Conservation (phyloP, 2,329 filamentous ascomycete genomes). For the Pyricularia sp. region DNA sequence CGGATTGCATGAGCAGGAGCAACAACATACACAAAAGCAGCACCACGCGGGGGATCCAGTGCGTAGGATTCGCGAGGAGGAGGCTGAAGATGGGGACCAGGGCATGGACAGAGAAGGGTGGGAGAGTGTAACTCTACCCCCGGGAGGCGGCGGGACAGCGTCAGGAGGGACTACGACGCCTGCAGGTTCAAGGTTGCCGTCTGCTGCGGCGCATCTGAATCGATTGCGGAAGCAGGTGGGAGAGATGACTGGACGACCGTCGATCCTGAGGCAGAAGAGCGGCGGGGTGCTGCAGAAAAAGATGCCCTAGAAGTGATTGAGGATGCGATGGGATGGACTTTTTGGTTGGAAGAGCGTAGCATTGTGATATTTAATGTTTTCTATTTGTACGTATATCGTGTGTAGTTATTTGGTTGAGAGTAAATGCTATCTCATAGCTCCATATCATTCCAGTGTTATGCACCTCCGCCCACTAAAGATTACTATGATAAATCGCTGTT, state of each 20-base stretch:
- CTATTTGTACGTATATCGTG: neutral
- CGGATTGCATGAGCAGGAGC: neutral
- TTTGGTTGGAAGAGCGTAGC: neutral
- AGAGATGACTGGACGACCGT: constrained; percentile 25
- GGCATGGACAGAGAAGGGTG: constrained; percentile 19
- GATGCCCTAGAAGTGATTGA: neutral
- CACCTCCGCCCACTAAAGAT: neutral
- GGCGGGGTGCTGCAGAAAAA: constrained; percentile 3
- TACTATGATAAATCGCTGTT: neutral
- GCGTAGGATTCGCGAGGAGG: neutral
- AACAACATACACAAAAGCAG: neutral
- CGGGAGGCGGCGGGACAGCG: constrained; percentile 5
- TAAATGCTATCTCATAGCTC: too few relatives aligned
- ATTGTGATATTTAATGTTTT: neutral
- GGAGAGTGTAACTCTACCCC: constrained; percentile 11
- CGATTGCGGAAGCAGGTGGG: constrained; percentile 17
- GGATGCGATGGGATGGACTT: neutral
- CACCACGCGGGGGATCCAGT: neutral
- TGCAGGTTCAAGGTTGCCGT: neutral
- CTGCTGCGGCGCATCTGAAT: constrained; percentile 31
- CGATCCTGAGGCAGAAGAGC: constrained; percentile 6
- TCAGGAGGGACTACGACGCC: constrained; percentile 14
- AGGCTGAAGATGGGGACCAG: constrained; percentile 2
- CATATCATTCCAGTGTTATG: neutral
- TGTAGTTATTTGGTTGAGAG: too few relatives aligned